A percentile compares a stretch with the other conserved stretches of the same genome.
These are phyloP conservation scores for Cenchrus purpureus DNA, from an alignment of 176 grass and related monocot genomes.

Conservation along the genomic window DNA sequence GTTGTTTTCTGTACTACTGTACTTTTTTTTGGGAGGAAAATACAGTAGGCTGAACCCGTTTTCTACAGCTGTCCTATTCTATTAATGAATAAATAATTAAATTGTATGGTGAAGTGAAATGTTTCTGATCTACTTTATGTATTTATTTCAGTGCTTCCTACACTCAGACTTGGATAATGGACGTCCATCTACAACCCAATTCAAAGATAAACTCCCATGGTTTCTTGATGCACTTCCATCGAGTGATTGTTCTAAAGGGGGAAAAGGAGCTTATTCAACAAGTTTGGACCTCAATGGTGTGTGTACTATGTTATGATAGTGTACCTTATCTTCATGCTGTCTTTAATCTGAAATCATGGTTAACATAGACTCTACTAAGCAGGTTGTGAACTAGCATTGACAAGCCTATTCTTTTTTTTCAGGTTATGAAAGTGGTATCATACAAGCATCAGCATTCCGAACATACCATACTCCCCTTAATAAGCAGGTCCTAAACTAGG, in stretches of 20 bases:
- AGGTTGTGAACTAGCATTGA: slow-evolving; percentile 12
- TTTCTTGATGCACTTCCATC: slow-evolving; percentile 98
- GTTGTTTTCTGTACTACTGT: slow-evolving; percentile 4
- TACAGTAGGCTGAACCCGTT: too few relatives aligned
- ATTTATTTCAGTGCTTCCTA: slow-evolving; percentile 76
- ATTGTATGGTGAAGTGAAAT: slow-evolving; percentile 21
- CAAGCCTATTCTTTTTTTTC: slow-evolving; percentile 36
- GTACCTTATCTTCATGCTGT: slow-evolving; percentile 17
- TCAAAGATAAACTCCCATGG: slow-evolving; percentile 94
- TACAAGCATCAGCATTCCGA: slow-evolving; percentile 84
- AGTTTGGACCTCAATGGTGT: slow-evolving; percentile 89
- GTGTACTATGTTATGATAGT: slow-evolving; percentile 41
- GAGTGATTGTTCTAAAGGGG: slow-evolving; percentile 92
- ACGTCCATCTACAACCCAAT: slow-evolving; percentile 81
- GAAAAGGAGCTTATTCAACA: slow-evolving; percentile 96
- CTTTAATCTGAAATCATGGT: slow-evolving; percentile 26
- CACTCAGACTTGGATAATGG: slow-evolving; percentile 81
- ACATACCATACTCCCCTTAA: slow-evolving; percentile 98
- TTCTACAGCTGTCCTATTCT: neutral
- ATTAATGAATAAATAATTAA: slow-evolving; percentile 9
- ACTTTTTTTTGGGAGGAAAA: neutral
- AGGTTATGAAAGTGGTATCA: slow-evolving; percentile 83
- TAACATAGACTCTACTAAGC: slow-evolving; percentile 22
- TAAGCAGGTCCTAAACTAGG: slow-evolving; percentile 78
- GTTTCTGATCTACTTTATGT: slow-evolving; percentile 49